These are phyloP conservation scores for Eucalyptus paniculata DNA, from an alignment of 345 rosid species.

Conservation along the genomic window DNA sequence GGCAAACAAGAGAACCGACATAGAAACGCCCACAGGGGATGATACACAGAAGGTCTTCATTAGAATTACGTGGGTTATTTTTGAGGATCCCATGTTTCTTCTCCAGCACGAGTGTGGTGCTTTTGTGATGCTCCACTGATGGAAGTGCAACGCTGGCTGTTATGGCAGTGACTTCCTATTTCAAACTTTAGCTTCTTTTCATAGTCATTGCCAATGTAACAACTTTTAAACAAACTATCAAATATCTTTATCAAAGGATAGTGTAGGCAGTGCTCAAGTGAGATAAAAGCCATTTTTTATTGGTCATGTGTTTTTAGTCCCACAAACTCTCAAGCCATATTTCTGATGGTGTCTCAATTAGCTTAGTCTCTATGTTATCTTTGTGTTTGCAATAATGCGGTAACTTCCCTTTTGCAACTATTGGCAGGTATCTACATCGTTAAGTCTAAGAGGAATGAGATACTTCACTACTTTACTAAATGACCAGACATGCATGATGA, in stretches of 20 bases:
- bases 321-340: neutral
- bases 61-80: neutral
- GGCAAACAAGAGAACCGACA: constrained; percentile 11
- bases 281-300: neutral
- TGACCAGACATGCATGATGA: constrained; percentile 85
- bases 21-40: constrained; percentile 12
- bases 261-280: neutral
- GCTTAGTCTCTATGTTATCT: neutral
- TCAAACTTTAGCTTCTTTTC: neutral
- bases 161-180: neutral
- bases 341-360: neutral
- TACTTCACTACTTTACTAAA: constrained; percentile 36
- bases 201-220: neutral
- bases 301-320: neutral
- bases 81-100: neutral
- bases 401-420: neutral
- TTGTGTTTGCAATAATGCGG: neutral
- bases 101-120: neutral
- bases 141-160: neutral
- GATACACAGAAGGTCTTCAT: neutral
- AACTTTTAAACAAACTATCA: neutral
- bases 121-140: neutral
- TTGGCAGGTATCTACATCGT: constrained; percentile 30
- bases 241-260: neutral
- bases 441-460: constrained; percentile 27